phyloP scores from a whole-genome alignment of 352 stramenopile species.

The Aphanomyces euteiches region DNA sequence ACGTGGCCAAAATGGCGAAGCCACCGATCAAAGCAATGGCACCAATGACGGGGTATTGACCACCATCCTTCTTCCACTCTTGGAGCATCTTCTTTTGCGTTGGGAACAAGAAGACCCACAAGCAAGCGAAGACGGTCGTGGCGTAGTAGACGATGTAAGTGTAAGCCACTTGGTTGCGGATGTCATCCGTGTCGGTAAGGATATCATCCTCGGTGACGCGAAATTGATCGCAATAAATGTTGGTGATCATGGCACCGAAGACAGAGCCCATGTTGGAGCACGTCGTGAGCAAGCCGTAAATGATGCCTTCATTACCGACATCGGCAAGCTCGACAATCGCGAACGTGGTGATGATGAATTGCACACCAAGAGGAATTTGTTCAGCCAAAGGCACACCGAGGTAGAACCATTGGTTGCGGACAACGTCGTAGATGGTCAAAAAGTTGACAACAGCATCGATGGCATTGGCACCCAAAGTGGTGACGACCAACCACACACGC shows the following conservation, averaged over 20 bases:
- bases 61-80: not conserved
- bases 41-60: constrained; percentile 5
- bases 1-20: not conserved
- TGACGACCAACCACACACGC: constrained; percentile 42
- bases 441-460: constrained; percentile 43
- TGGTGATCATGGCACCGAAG: constrained; percentile 12
- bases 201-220: constrained; percentile 1
- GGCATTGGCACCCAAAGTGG: constrained; percentile 40
- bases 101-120: not conserved
- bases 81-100: constrained; percentile 12
- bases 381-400: constrained; percentile 50
- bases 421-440: constrained; percentile 47
- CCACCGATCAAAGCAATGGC: not conserved
- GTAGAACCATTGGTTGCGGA: constrained; percentile 64
- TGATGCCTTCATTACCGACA: constrained; percentile 48
- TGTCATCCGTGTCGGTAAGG: constrained; percentile 32
- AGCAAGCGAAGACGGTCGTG: not conserved
- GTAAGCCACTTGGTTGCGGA: constrained; percentile 40
- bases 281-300: constrained; percentile 22
- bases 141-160: constrained; percentile 44
- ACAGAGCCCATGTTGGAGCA: constrained; percentile 6
- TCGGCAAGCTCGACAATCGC: constrained; percentile 57
- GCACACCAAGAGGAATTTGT: constrained; percentile 46
- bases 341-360: constrained; percentile 58
- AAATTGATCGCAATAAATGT: constrained; percentile 15